These are phyloP conservation scores for Agarophyton chilense DNA, from an alignment of 23 red algal genomes.

Conservation along the genomic window DNA sequence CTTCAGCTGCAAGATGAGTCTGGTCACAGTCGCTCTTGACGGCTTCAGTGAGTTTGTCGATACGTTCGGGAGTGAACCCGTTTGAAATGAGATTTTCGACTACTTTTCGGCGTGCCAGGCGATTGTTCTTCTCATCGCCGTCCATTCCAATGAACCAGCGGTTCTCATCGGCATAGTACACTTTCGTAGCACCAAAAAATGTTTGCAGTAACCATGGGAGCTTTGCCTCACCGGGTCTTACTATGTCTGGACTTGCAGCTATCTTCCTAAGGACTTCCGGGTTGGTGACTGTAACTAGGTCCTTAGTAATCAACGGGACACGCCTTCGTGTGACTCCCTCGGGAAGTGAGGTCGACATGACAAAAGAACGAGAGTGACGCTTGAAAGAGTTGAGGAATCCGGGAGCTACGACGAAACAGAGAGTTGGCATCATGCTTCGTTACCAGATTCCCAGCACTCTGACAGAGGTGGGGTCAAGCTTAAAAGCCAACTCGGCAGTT, in stretches of 20 bases:
- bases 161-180: neutral
- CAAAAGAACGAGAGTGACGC: neutral
- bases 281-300: conserved; percentile 26
- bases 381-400: too few relatives aligned
- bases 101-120: conserved; percentile 1
- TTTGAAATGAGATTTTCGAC: neutral
- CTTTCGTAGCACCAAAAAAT: conserved; percentile 31
- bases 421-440: too few relatives aligned
- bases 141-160: neutral
- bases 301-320: conserved; percentile 3
- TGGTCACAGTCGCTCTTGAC: neutral
- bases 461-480: too few relatives aligned
- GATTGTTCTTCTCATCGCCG: conserved; percentile 15
- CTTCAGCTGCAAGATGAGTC: neutral
- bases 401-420: too few relatives aligned
- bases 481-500: too few relatives aligned
- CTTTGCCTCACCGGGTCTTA: neutral
- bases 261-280: conserved; percentile 23
- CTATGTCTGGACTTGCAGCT: conserved; percentile 28
- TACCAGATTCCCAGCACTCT: too few relatives aligned
- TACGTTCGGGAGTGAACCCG: conserved; percentile 21
- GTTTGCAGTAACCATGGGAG: conserved; percentile 5
- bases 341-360: conserved; percentile 7
- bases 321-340: neutral
- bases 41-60: neutral